Conservation (phyloP, 2,329 filamentous ascomycete species). For the Triangularia setosa region DNA sequence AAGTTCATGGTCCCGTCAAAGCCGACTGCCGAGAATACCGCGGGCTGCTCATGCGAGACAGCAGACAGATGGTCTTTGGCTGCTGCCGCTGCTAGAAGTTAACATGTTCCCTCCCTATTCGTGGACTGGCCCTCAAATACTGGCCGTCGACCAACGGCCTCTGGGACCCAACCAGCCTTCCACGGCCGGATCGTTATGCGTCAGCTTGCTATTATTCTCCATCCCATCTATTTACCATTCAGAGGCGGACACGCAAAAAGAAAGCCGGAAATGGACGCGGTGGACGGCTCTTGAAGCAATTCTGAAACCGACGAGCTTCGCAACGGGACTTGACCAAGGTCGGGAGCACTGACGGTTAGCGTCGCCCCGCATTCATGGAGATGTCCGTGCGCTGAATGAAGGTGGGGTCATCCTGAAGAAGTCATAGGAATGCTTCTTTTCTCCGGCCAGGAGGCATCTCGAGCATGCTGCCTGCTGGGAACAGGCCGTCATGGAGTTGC, state of each 20-base stretch:
- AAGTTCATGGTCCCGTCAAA: too few relatives aligned
- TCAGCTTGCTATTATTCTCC: not conserved
- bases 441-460: not conserved
- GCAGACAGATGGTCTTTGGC: too few relatives aligned
- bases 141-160: not conserved
- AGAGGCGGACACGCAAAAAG: not conserved
- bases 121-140: not conserved
- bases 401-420: not conserved
- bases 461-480: not conserved
- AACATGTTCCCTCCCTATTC: not conserved
- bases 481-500: not conserved
- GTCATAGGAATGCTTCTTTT: not conserved
- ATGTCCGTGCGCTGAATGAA: not conserved
- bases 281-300: slow-evolving; percentile 37
- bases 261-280: not conserved
- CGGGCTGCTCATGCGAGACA: too few relatives aligned
- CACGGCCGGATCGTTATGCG: not conserved
- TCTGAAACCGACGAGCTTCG: slow-evolving; percentile 35
- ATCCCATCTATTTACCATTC: not conserved
- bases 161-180: not conserved
- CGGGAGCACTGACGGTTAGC: slow-evolving; percentile 13
- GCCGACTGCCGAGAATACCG: too few relatives aligned
- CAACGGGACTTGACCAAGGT: slow-evolving; percentile 10
- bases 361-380: not conserved
- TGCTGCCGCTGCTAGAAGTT: too few relatives aligned